Evolutionary conservation across 176 grass and related monocot species (phyloP), one percentile per base, ranked within the genome.

Genomic region (Puccinellia tenuiflora): DNA sequence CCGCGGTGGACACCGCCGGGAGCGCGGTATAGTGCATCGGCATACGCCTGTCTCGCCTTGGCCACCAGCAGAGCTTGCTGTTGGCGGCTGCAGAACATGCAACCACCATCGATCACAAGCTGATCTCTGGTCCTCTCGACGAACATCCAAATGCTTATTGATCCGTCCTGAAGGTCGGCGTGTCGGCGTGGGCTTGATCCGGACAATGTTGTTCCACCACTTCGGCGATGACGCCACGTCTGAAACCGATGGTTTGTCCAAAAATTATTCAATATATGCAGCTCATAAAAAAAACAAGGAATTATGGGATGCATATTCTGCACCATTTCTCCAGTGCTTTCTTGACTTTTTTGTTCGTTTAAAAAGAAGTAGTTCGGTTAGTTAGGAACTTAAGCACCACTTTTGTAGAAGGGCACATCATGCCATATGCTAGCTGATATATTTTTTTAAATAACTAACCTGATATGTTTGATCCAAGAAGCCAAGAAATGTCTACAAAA

Each of bases 351-450:
- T 71, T 24, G 28, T 60, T 28, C 24, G 24, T 3, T 14, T 24
- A 26, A 12, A 83, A 88, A 71, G 17, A 88, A 71, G 17, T 67
- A 50, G 24, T 20, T 45, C 28, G 25, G 43, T 45, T 79, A 46
- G 76, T 63, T 87, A 77, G 14, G 85, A 73, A 80, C 67, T 80
- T 74, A 28, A 0, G 54, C 6, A 68, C 57, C 28, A 39, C 45
- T 28, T 35, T 39, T 25, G 29, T 20, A 38, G 80, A 82, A 57
- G 10, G 66, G 26, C 25, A 2, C 35, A 72, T 72, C 50, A 29
- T 61, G 13, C 33, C n/a, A 35, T 81, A 68, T 57, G 22, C 47
- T 26, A 17, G n/a, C 46, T 68, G 31, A 46, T 5, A 13, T 31
- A 6, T 30, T 40, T 5, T 30, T 40, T 5, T 2, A 55, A 40